These are phyloP conservation scores for Fusarium coffeatum DNA, from an alignment of 2,329 filamentous ascomycete genomes.

Conservation along the genomic window DNA sequence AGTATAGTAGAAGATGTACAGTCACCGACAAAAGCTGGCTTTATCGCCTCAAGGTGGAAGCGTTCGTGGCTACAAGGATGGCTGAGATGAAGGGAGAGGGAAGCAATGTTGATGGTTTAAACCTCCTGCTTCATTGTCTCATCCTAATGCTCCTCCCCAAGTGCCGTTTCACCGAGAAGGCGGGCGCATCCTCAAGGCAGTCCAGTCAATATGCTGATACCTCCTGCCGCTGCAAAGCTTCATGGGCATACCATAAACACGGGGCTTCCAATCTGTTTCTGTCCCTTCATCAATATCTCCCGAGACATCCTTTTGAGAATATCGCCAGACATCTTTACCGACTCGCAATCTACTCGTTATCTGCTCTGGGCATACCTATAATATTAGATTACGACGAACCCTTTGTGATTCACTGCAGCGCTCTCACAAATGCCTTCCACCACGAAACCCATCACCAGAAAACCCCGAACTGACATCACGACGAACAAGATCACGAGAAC, in stretches of 20 bases:
- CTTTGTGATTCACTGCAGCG: background rate
- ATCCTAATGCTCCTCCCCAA: background rate
- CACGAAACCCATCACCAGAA: background rate
- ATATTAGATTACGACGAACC: background rate
- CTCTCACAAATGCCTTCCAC: background rate
- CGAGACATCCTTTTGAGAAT: background rate
- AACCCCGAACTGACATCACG: background rate
- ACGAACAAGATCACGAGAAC: too few species aligned
- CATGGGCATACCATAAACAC: accelerated
- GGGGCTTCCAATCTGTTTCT: background rate
- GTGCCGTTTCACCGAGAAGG: background rate
- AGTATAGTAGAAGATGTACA: background rate
- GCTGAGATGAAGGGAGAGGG: too few species aligned
- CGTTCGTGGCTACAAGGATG: background rate
- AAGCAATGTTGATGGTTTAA: background rate
- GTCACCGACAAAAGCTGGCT: background rate
- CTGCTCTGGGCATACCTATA: background rate
- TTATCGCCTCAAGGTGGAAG: background rate
- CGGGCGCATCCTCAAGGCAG: background rate
- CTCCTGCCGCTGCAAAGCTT: background rate
- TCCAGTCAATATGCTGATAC: accelerated
- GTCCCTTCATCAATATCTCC: too few species aligned
- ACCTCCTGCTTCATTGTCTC: background rate
- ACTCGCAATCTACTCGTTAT: background rate
- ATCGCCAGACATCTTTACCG: background rate